A percentile compares a stretch with the other conserved stretches of the same genome.
Evolutionary conservation across 352 stramenopile species (phyloP).

Genomic region (Pythium coloratum): DNA sequence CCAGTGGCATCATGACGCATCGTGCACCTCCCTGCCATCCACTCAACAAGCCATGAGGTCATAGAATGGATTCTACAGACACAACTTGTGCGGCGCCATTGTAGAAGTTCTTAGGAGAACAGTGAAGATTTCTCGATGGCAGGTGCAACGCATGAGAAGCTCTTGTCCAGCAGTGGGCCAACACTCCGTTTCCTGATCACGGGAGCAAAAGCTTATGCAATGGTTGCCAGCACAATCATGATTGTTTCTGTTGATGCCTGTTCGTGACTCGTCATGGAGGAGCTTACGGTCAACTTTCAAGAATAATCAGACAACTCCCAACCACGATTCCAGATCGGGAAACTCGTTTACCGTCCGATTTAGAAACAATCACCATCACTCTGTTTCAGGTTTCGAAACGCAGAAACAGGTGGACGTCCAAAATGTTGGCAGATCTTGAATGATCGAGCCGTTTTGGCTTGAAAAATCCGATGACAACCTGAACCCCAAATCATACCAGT

Average conservation of each 20-base stretch:
- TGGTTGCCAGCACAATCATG: not conserved
- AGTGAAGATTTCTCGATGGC: too few relatives aligned
- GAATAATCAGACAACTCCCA: not conserved
- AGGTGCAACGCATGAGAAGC: too few relatives aligned
- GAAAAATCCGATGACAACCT: not conserved
- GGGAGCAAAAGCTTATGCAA: too few relatives aligned
- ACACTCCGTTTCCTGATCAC: not conserved
- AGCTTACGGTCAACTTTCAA: not conserved
- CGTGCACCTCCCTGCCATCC: not conserved
- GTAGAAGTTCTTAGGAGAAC: too few relatives aligned
- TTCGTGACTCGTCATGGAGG: not conserved
- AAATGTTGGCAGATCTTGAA: not conserved
- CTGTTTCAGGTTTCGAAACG: not conserved
- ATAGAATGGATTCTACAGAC: not conserved
- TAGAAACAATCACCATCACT: not conserved
- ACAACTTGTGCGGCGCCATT: too few relatives aligned
- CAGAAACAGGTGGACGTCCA: not conserved
- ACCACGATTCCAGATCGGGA: not conserved
- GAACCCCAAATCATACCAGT: not conserved
- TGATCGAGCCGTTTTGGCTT: too few relatives aligned
- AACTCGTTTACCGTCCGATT: not conserved
- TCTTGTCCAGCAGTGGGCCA: not conserved
- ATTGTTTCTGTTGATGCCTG: not conserved
- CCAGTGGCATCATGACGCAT: constrained; percentile 1
- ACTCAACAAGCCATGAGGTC: not conserved